Percentiles rank a stretch among this genome's conserved stretches.
Evolutionary conservation across 768 basidiomycete genomes (phyloP).

Genomic region (Austroboletus festivus): DNA sequence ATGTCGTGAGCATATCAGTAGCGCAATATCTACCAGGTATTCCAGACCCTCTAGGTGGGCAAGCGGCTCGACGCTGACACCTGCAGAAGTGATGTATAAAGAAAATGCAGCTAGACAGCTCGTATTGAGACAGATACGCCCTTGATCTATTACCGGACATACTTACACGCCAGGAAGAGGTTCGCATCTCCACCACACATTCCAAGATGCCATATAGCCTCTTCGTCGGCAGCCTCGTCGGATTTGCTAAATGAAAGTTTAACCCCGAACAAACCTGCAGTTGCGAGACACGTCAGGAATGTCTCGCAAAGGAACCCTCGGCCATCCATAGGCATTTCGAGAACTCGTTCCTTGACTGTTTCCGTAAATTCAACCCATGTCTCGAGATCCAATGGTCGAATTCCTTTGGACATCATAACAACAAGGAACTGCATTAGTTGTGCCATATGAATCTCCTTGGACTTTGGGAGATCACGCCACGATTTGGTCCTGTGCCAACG

Average conservation of each 20-base stretch:
- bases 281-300: conserved; percentile 36
- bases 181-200: conserved; percentile 26
- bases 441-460: conserved; percentile 1
- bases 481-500: conserved; percentile 14
- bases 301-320: conserved; percentile 31
- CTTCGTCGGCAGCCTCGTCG: conserved; percentile 24
- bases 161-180: conserved; percentile 43
- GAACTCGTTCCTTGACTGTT: conserved; percentile 12
- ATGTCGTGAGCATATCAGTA: conserved; percentile 46
- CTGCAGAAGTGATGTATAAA: conserved; percentile 36
- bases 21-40: conserved; percentile 46
- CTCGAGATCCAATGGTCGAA: conserved; percentile 7
- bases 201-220: conserved; percentile 38
- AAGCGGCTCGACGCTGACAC: conserved; percentile 33
- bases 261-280: conserved; percentile 13
- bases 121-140: conserved; percentile 1
- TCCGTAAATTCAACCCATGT: conserved; percentile 12
- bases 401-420: conserved; percentile 19
- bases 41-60: conserved; percentile 42
- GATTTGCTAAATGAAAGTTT: conserved; percentile 7
- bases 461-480: conserved; percentile 1
- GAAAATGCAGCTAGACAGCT: conserved; percentile 44
- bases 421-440: conserved; percentile 28
- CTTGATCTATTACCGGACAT: neutral
- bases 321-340: conserved; percentile 7